phyloP scores from a whole-genome alignment of 768 basidiomycete genomes.

The Pleurotus ostreatus region DNA sequence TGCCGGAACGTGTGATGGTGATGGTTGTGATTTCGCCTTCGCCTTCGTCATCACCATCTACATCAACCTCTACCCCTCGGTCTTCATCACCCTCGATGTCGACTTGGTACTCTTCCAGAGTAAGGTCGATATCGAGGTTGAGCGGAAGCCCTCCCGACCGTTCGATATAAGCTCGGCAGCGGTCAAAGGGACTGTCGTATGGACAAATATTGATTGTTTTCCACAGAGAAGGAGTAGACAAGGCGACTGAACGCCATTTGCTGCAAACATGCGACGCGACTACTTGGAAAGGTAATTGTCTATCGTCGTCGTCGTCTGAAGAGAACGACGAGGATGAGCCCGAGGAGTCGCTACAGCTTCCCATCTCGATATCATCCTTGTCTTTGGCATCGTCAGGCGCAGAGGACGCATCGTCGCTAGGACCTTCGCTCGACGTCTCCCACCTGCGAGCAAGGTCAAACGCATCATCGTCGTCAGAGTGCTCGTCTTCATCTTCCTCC shows the following conservation, averaged over 20 bases:
- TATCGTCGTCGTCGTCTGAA: not conserved
- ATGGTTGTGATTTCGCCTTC: slow-evolving; percentile 1
- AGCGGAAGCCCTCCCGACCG: slow-evolving; percentile 55
- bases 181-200: slow-evolving; percentile 36
- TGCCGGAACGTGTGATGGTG: not conserved
- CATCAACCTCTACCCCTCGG: too few relatives aligned
- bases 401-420: not conserved
- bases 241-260: slow-evolving; percentile 26
- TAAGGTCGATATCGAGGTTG: slow-evolving; percentile 46
- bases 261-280: slow-evolving; percentile 28
- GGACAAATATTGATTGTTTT: slow-evolving; percentile 10
- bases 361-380: not conserved
- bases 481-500: slow-evolving; percentile 25
- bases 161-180: slow-evolving; percentile 40
- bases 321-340: not conserved
- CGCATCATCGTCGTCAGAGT: slow-evolving; percentile 27
- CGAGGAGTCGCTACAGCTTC: not conserved
- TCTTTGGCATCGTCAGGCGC: not conserved
- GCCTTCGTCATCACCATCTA: not conserved
- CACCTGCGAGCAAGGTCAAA: not conserved
- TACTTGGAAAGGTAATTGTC: slow-evolving; percentile 12
- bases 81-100: slow-evolving; percentile 22
- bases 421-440: not conserved
- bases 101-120: slow-evolving; percentile 22
- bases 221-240: slow-evolving; percentile 25